These are phyloP conservation scores for Colletotrichum viniferum DNA, from an alignment of 2,329 filamentous ascomycete species.

Conservation along the genomic window DNA sequence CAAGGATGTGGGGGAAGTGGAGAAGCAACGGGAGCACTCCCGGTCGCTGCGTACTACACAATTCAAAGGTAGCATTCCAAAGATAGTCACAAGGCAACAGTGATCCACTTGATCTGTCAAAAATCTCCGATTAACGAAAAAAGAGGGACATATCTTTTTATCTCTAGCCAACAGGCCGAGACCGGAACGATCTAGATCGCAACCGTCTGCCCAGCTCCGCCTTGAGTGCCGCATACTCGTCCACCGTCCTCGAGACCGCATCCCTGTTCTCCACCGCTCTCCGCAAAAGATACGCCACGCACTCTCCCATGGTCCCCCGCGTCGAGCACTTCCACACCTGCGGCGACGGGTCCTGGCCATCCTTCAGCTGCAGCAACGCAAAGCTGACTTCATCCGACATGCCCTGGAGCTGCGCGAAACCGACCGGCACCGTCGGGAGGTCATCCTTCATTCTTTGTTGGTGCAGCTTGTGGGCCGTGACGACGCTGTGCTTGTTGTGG, in stretches of 20 bases:
- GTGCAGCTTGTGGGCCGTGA: slow-evolving; percentile 67
- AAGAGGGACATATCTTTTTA: neutral
- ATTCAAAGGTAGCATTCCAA: neutral
- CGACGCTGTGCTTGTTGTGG: slow-evolving; percentile 64
- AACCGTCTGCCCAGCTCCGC: slow-evolving; percentile 35
- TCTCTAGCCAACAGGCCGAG: neutral
- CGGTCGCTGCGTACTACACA: neutral
- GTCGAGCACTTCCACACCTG: slow-evolving; percentile 31
- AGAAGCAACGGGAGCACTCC: neutral
- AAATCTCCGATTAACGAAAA: neutral
- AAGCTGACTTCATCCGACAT: slow-evolving; percentile 95
- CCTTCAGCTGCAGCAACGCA: slow-evolving; percentile 47
- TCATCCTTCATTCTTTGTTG: slow-evolving; percentile 54
- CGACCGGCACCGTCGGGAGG: slow-evolving; percentile 42
- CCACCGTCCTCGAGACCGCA: slow-evolving; percentile 34
- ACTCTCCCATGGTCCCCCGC: slow-evolving; percentile 31
- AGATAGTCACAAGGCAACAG: neutral
- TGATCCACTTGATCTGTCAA: neutral
- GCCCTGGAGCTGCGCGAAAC: slow-evolving; percentile 45
- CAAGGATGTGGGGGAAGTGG: neutral
- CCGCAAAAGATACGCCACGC: slow-evolving; percentile 29
- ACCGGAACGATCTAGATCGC: neutral
- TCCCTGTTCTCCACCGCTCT: slow-evolving; percentile 33
- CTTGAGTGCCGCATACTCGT: slow-evolving; percentile 34
- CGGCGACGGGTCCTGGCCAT: neutral